Base-by-base conservation (phyloP, 371 early-diverging fungal species). In the Gilbertella persicaria region DNA sequence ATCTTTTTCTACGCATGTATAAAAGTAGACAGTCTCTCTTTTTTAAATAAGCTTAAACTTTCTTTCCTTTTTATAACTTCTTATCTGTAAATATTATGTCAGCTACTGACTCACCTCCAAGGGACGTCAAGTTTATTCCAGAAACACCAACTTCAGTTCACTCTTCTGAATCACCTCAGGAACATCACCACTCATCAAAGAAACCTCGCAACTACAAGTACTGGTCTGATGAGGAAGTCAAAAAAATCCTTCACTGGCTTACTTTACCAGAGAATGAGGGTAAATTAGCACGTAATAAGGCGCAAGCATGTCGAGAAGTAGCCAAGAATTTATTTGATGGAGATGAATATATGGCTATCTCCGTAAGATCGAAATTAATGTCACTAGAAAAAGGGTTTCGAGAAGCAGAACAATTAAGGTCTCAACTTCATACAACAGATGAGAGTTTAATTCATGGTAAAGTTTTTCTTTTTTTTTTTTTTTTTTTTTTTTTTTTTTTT, bases 211-310 rank as follows among this genome's bases (percentile, higher is more conserved):
- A 61, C 35, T 61, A 61, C 26, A 61, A 61, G 36, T 61, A 61
- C 19, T 61, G 62, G 62, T 61, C 62, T n/a, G 62, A 61, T 37
- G 56, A 61, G 5, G 62, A 61, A 61, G 52, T 61, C 3, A 50
- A 29, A 40, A 61, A 45, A 29, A 61, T 61, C 21, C 35, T 61
- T 16, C 19, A 47, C 17, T 61, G 62, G 62, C 36, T 61, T 2
- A 61, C 46, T 12, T 39, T 55, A 19, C 62, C 62, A 17, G 62
- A 55, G 36, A 61, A 61, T 29, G 62, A 61, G 29, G 62, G 62
- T 12, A 61, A 61, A 40, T 26, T 61, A 24, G 24, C 50, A 20
- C 35, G 56, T 8, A 61, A 61, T 37, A 61, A 61, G 29, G 62
- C 62, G 16, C 62, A 61, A 25, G 62, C 62, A 23, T 61, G 62